These are phyloP conservation scores for Inonotus hispidus DNA, from an alignment of 1,284 basidiomycete species.

Conservation along the genomic window DNA sequence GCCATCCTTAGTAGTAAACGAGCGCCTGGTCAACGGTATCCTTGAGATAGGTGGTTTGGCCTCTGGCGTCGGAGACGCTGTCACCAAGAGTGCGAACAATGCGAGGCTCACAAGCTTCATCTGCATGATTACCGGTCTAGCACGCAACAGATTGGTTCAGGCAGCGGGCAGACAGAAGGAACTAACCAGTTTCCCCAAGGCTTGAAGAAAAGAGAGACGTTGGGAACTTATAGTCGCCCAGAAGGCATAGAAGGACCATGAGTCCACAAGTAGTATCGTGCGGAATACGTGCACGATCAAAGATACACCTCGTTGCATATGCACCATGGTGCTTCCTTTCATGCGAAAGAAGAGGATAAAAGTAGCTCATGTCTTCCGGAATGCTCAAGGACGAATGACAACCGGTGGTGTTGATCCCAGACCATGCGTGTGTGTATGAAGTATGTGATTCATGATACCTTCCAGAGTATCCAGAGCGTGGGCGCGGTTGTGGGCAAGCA, in stretches of 20 bases:
- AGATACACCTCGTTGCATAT: not conserved
- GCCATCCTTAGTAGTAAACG: slow-evolving; percentile 17
- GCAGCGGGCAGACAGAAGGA: not conserved
- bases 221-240: slow-evolving; percentile 4
- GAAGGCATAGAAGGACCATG: not conserved
- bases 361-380: not conserved
- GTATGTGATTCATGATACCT: no score
- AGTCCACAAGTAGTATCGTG: not conserved
- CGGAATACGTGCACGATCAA: not conserved
- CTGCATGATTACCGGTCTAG: slow-evolving; percentile 9
- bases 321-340: not conserved
- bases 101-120: slow-evolving; percentile 14
- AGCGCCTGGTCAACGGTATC: slow-evolving; percentile 11
- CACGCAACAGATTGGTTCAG: no score
- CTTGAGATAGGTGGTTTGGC: not conserved
- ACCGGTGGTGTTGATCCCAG: not conserved
- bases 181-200: not conserved
- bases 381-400: not conserved
- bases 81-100: slow-evolving; percentile 6
- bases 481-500: not conserved
- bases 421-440: not conserved
- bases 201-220: not conserved
- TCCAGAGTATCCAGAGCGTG: not conserved
- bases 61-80: slow-evolving; percentile 7
- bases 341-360: not conserved